A percentile compares a stretch with the other conserved stretches of the same genome.
phyloP scores from a whole-genome alignment of 495 filamentous ascomycete species.

The Xylaria intraflava region DNA sequence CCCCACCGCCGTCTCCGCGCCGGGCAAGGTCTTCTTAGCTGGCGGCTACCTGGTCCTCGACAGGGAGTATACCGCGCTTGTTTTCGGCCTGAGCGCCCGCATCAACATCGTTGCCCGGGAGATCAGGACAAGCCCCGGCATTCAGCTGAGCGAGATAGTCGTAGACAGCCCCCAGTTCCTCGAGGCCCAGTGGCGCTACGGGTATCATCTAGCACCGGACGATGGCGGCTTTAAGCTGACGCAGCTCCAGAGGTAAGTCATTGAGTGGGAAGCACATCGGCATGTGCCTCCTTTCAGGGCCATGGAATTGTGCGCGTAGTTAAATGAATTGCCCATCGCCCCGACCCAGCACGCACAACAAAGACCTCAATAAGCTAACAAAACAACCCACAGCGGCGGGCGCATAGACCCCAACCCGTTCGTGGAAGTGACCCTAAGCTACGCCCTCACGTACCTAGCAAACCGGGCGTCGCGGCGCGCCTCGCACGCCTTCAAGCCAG shows the following conservation, averaged over 20 bases:
- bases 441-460: conserved; percentile 75
- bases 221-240: conserved; percentile 70
- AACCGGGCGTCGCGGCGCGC: conserved; percentile 46
- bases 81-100: conserved; percentile 89
- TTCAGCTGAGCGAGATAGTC: conserved; percentile 60
- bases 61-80: conserved; percentile 75
- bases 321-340: neutral
- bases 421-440: conserved; percentile 82
- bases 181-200: conserved; percentile 80
- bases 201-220: conserved; percentile 58
- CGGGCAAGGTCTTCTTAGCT: conserved; percentile 90
- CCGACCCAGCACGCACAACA: neutral
- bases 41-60: conserved; percentile 95
- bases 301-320: neutral
- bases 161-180: conserved; percentile 88
- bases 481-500: conserved; percentile 54
- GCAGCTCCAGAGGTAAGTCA: conserved; percentile 69
- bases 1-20: conserved; percentile 68
- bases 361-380: conserved; percentile 7
- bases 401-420: conserved; percentile 60
- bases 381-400: conserved; percentile 20
- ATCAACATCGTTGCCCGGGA: conserved; percentile 79
- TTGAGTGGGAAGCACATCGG: neutral
- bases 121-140: conserved; percentile 49
- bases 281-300: neutral